Evolutionary conservation across 2,329 filamentous ascomycete species (phyloP).

Genomic region (Aspergillus pseudonomiae): DNA sequence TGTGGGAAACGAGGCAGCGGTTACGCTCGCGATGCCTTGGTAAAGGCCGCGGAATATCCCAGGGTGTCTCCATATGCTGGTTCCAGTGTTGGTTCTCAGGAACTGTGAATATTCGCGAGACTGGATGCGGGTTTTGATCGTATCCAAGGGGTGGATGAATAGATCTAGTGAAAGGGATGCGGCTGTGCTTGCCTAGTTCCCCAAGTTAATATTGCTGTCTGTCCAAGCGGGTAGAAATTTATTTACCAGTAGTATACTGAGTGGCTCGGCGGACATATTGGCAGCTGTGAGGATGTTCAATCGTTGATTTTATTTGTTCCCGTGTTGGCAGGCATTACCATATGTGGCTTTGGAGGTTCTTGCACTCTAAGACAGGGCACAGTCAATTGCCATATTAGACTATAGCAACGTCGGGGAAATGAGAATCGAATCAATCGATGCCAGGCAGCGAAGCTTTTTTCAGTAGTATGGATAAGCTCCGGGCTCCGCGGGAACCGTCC

Average conservation of each 20-base stretch:
- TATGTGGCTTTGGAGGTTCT: too few relatives aligned
- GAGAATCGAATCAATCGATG: background rate
- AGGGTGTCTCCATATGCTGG: background rate
- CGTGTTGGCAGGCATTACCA: background rate
- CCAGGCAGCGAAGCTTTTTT: background rate
- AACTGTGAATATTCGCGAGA: slow-evolving; percentile 4
- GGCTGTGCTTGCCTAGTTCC: background rate
- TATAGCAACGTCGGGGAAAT: background rate
- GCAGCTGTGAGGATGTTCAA: background rate
- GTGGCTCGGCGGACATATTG: background rate
- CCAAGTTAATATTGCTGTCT: background rate
- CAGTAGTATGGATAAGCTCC: background rate
- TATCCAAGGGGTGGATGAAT: background rate
- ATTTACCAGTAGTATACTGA: background rate
- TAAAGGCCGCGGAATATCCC: slow-evolving; percentile 4
- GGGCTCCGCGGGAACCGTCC: background rate
- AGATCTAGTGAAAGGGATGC: background rate
- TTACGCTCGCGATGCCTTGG: background rate
- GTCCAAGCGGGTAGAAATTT: background rate
- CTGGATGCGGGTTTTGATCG: slow-evolving; percentile 1
- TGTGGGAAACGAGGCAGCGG: background rate
- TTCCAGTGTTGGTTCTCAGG: background rate
- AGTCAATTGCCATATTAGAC: background rate
- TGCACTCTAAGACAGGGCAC: background rate
- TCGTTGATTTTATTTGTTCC: too few relatives aligned